These are phyloP conservation scores for Cryptosporidium sp. DNA, from an alignment of 169 alveolate genomes.

Conservation along the genomic window DNA sequence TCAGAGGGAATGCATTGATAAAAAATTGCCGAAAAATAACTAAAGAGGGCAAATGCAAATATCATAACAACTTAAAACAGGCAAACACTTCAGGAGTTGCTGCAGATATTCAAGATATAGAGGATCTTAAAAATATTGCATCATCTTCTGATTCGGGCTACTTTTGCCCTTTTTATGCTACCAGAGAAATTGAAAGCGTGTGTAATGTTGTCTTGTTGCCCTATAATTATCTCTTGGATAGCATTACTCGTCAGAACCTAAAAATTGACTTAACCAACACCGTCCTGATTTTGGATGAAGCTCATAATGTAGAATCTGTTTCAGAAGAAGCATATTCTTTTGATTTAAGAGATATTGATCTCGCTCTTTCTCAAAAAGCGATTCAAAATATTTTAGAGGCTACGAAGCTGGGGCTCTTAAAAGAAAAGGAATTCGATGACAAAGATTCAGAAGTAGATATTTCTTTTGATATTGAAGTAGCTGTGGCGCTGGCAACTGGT, in stretches of 20 bases:
- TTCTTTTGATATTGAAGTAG: slow-evolving; percentile 72
- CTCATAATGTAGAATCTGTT: slow-evolving; percentile 91
- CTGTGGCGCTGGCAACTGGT: slow-evolving; percentile 48
- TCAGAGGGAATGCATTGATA: slow-evolving; percentile 84
- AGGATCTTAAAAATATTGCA: slow-evolving; percentile 86
- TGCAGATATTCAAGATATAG: slow-evolving; percentile 88
- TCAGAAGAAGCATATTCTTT: slow-evolving; percentile 90
- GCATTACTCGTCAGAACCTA: slow-evolving; percentile 84
- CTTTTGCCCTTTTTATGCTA: slow-evolving; percentile 93
- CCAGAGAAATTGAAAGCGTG: slow-evolving; percentile 85
- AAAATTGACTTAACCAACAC: slow-evolving; percentile 85
- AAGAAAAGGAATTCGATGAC: slow-evolving; percentile 29
- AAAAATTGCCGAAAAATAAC: slow-evolving; percentile 83
- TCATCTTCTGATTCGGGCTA: slow-evolving; percentile 78
- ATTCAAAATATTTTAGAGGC: slow-evolving; percentile 73
- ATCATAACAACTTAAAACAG: slow-evolving; percentile 82
- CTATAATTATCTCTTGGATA: slow-evolving; percentile 90
- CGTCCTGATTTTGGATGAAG: slow-evolving; percentile 94
- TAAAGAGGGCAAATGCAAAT: slow-evolving; percentile 83
- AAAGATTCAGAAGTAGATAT: slow-evolving; percentile 41
- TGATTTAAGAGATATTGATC: slow-evolving; percentile 79
- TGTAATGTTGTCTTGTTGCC: slow-evolving; percentile 92
- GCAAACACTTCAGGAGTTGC: slow-evolving; percentile 78
- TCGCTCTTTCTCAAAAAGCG: slow-evolving; percentile 79
- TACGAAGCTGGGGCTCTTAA: slow-evolving; percentile 22